phyloP scores from a whole-genome alignment of 306 rosid genomes.

The Lagenaria siceraria region DNA sequence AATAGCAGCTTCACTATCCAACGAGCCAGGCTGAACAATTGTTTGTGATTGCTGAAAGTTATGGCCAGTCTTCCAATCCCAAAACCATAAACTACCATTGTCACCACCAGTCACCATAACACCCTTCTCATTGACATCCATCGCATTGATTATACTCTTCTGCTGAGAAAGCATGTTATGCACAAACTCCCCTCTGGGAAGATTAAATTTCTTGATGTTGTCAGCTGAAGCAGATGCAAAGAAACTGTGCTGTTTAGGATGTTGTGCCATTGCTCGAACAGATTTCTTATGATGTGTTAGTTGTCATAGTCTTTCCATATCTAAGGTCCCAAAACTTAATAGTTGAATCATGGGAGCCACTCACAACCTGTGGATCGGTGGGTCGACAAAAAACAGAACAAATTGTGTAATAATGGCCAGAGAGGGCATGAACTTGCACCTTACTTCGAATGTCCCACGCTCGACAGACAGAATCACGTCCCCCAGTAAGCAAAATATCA shows the following conservation, averaged over 20 bases:
- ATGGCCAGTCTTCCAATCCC: slow-evolving; percentile 99
- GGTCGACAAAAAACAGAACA: slow-evolving; percentile 94
- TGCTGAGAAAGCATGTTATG: slow-evolving; percentile 99
- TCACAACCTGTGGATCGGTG: slow-evolving; percentile 92
- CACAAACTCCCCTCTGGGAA: slow-evolving; percentile 83
- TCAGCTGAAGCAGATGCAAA: slow-evolving; percentile 96
- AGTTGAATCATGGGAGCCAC: slow-evolving; percentile 90
- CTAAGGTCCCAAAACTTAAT: slow-evolving; percentile 97
- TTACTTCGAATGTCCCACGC: slow-evolving; percentile 98
- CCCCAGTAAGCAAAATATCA: slow-evolving; percentile 81
- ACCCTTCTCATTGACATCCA: slow-evolving; percentile 96
- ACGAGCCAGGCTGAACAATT: slow-evolving; percentile 85
- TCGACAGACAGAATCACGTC: slow-evolving; percentile 99
- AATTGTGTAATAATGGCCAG: slow-evolving; percentile 90
- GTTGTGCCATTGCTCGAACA: slow-evolving; percentile 80
- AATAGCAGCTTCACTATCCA: slow-evolving; percentile 98
- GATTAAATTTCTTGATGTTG: slow-evolving; percentile 86
- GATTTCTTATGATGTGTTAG: slow-evolving; percentile 96
- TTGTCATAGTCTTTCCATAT: slow-evolving; percentile 77
- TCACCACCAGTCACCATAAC: slow-evolving; percentile 96
- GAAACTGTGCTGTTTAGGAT: slow-evolving; percentile 84
- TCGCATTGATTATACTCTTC: slow-evolving; percentile 81
- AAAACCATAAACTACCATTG: slow-evolving; percentile 96
- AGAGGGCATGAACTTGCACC: slow-evolving; percentile 72
- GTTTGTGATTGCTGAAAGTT: slow-evolving; percentile 92